phyloP scores from a whole-genome alignment of 2,329 filamentous ascomycete species.

The Colletotrichum sp. region DNA sequence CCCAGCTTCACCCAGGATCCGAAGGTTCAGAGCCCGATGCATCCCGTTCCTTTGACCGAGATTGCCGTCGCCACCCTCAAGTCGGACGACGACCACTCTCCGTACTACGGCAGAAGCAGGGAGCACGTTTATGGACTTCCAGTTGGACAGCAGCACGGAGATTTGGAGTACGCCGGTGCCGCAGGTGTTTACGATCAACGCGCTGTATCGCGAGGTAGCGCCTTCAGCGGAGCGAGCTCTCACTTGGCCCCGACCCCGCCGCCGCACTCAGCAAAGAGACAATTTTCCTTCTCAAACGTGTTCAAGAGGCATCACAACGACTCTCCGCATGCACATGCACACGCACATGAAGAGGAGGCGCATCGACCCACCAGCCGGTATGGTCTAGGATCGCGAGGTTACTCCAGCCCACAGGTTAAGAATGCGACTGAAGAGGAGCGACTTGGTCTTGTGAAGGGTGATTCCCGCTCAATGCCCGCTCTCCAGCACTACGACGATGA shows the following conservation, averaged over 20 bases:
- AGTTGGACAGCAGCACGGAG: conserved; percentile 47
- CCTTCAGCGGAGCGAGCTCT: conserved; percentile 45
- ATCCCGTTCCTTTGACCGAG: conserved; percentile 67
- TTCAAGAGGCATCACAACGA: conserved; percentile 66
- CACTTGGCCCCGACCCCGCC: conserved; percentile 64
- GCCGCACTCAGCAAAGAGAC: conserved; percentile 68
- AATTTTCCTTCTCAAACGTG: conserved; percentile 93
- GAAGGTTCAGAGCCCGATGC: conserved; percentile 59
- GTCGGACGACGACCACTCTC: conserved; percentile 44
- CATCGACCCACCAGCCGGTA: conserved; percentile 24
- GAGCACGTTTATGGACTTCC: conserved; percentile 49
- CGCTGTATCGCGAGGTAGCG: conserved; percentile 43
- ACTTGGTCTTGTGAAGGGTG: conserved; percentile 81
- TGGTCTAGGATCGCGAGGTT: conserved; percentile 38
- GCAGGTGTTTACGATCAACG: conserved; percentile 40
- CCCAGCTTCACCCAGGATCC: conserved; percentile 42
- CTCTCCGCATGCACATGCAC: conserved; percentile 7
- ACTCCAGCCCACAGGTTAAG: conserved; percentile 47
- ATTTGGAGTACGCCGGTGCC: conserved; percentile 55
- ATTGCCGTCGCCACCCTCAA: conserved; percentile 59
- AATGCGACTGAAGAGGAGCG: conserved; percentile 81
- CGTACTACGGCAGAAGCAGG: conserved; percentile 41
- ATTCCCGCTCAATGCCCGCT: conserved; percentile 46
- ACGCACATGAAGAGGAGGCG: conserved; percentile 23
- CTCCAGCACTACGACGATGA: conserved; percentile 41